Evolutionary conservation across 2,329 filamentous ascomycete genomes (phyloP).

Genomic region (Neoascochyta sp.): DNA sequence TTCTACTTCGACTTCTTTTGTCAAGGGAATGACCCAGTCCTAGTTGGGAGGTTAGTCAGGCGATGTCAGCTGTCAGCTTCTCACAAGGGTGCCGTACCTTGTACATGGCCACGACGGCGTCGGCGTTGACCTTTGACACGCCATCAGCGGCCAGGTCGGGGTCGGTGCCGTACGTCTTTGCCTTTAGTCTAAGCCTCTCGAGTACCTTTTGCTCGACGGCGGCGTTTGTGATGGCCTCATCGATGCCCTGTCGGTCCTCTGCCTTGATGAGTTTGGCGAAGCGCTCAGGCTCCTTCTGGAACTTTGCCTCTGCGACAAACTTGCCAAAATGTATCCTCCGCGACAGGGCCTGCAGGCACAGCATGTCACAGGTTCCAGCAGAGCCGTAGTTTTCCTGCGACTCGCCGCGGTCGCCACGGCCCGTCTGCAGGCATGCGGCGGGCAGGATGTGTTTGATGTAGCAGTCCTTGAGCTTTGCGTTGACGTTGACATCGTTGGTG

Average conservation of each 20-base stretch:
- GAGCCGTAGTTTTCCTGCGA: constrained; percentile 93
- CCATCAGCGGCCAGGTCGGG: constrained; percentile 61
- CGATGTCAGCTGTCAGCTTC: neutral
- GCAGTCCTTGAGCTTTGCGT: constrained; percentile 76
- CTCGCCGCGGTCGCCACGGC: constrained; percentile 76
- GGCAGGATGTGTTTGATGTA: constrained; percentile 84
- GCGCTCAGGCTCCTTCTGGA: constrained; percentile 72
- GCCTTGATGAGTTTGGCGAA: constrained; percentile 81
- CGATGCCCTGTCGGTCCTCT: constrained; percentile 75
- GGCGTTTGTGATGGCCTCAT: constrained; percentile 82
- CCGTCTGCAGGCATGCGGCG: constrained; percentile 72
- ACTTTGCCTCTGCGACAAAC: constrained; percentile 96
- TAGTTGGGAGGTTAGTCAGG: constrained; percentile 2
- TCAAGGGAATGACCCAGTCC: constrained; percentile 91
- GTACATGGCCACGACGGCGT: constrained; percentile 56
- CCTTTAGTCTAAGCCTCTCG: constrained; percentile 81
- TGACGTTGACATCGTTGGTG: constrained; percentile 85
- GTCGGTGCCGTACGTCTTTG: constrained; percentile 88
- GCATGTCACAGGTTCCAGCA: constrained; percentile 84
- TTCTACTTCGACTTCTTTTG: constrained; percentile 97
- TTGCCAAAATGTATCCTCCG: constrained; percentile 96
- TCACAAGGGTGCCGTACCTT: constrained; percentile 21
- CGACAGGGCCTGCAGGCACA: constrained; percentile 82
- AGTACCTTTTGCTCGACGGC: constrained; percentile 89
- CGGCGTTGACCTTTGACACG: constrained; percentile 81